Evolutionary conservation across 2,329 filamentous ascomycete genomes (phyloP).

Genomic region (Sporothrix luriei): DNA sequence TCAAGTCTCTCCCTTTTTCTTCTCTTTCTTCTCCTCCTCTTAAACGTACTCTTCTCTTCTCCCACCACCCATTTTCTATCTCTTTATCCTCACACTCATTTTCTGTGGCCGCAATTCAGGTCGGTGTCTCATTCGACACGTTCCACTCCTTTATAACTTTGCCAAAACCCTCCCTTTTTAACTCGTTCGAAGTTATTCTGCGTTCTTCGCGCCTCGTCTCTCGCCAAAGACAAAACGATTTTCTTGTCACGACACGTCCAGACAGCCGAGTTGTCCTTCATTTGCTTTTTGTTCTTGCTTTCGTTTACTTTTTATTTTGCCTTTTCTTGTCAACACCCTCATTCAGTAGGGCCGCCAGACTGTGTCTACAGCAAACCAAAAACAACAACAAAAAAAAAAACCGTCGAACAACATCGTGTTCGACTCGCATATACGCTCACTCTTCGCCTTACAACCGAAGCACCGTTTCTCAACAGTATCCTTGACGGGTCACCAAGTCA

Average conservation of each 20-base stretch:
- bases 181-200: background rate
- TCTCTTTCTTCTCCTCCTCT: background rate
- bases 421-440: constrained; percentile 36
- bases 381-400: constrained; percentile 3
- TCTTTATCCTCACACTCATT: constrained; percentile 33
- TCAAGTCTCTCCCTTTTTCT: constrained; percentile 7
- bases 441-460: background rate
- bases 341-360: constrained; percentile 29
- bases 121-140: constrained; percentile 34
- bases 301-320: constrained; percentile 7
- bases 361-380: constrained; percentile 26
- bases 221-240: background rate
- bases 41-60: constrained; percentile 16
- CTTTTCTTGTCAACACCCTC: constrained; percentile 15
- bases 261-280: constrained; percentile 28
- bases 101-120: constrained; percentile 29
- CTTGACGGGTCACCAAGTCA: constrained; percentile 37
- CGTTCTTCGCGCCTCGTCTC: constrained; percentile 26
- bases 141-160: constrained; percentile 32
- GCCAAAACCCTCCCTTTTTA: constrained; percentile 25
- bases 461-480: constrained; percentile 31
- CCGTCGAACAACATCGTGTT: constrained; percentile 31
- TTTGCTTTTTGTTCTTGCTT: constrained; percentile 9
- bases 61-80: constrained; percentile 10
- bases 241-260: constrained; percentile 23